A percentile compares a stretch with the other conserved stretches of the same genome.
phyloP scores from a whole-genome alignment of 108 stramenopile genomes.

The Nitzschia sp. region DNA sequence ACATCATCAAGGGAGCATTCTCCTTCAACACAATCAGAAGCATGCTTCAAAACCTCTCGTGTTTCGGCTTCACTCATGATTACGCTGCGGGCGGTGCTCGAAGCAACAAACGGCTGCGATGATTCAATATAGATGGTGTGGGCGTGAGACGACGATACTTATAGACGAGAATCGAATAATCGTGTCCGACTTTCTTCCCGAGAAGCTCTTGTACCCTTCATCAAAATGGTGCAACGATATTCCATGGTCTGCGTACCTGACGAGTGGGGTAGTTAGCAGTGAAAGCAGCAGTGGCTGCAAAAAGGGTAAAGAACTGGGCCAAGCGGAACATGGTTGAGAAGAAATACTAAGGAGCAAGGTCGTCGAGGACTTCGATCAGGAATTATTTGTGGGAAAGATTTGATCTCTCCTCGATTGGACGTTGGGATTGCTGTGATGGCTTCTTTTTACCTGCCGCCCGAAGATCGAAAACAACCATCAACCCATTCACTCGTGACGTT shows the following conservation, averaged over 20 bases:
- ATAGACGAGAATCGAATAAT: too few species aligned
- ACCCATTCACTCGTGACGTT: too few species aligned
- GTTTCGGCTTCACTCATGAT: slow-evolving; percentile 66
- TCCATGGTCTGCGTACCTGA: slow-evolving; percentile 18
- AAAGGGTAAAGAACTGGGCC: slow-evolving; percentile 14
- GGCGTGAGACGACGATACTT: too few species aligned
- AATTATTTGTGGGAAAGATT: too few species aligned
- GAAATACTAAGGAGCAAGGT: too few species aligned
- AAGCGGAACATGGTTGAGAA: slow-evolving; percentile 30
- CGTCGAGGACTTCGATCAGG: not conserved
- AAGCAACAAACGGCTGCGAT: slow-evolving; percentile 25
- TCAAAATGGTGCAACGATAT: not conserved
- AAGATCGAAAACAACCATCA: too few species aligned
- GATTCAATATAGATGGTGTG: too few species aligned
- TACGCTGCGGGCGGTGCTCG: slow-evolving; percentile 48
- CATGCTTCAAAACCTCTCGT: slow-evolving; percentile 52
- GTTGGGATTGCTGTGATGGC: too few species aligned
- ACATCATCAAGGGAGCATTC: slow-evolving; percentile 78
- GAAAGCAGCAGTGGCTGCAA: slow-evolving; percentile 27
- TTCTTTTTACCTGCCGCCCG: too few species aligned
- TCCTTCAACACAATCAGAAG: slow-evolving; percentile 56
- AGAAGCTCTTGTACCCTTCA: too few species aligned
- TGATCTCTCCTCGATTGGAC: too few species aligned
- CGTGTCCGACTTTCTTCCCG: too few species aligned
- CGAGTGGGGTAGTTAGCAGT: slow-evolving; percentile 23